These are phyloP conservation scores for Sideroxylon spinosum DNA, from an alignment of 179 eudicot genomes.

Conservation along the genomic window DNA sequence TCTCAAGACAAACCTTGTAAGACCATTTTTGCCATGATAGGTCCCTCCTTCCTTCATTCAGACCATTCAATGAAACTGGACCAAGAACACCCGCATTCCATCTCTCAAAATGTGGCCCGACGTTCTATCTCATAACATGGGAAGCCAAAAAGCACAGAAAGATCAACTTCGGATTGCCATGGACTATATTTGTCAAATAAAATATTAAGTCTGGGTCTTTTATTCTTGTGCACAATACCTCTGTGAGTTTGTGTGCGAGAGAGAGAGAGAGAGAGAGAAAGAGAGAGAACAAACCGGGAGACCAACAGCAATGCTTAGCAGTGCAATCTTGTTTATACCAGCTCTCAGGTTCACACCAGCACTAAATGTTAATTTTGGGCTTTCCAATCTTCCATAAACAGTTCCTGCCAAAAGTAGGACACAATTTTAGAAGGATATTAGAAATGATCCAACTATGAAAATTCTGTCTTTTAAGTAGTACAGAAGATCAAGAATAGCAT, in stretches of 20 bases:
- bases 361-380: conserved; percentile 56
- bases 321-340: conserved; percentile 62
- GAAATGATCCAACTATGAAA: neutral
- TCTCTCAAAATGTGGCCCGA: conserved; percentile 61
- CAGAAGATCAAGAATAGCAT: neutral
- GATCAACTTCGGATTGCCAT: no score
- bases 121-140: conserved; percentile 31
- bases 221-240: neutral
- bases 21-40: conserved; percentile 68
- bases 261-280: conserved; percentile 9
- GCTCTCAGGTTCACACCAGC: conserved; percentile 46
- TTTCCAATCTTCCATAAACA: conserved; percentile 49
- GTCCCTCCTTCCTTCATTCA: conserved; percentile 53
- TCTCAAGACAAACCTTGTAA: conserved; percentile 57
- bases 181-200: no score
- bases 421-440: neutral
- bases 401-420: conserved; percentile 34
- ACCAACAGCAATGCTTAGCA: conserved; percentile 68
- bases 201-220: neutral
- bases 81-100: conserved; percentile 77
- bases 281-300: conserved; percentile 54
- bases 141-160: no score
- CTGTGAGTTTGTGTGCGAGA: no score
- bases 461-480: neutral
- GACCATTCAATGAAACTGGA: conserved; percentile 51